phyloP scores from a whole-genome alignment of 768 basidiomycete species.

The Leucosporidium creatinivorum region DNA sequence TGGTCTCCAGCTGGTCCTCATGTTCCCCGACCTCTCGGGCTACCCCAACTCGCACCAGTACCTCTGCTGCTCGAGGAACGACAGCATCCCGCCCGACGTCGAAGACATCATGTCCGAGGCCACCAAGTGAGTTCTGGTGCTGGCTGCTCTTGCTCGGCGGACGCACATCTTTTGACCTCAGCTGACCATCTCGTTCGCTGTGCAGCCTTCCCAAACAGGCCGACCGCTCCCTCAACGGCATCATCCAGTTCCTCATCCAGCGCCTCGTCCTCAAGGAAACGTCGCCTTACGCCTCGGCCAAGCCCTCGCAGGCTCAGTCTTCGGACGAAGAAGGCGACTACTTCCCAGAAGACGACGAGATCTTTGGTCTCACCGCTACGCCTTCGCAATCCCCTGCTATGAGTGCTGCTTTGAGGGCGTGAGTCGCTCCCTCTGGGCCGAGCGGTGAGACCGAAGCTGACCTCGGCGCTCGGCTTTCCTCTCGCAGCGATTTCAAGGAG shows the following conservation, averaged over 20 bases:
- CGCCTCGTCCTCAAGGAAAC: slow-evolving; percentile 45
- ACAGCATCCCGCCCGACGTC: slow-evolving; percentile 43
- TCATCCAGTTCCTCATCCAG: slow-evolving; percentile 41
- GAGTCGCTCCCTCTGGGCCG: neutral
- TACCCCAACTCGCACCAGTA: slow-evolving; percentile 58
- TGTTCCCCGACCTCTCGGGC: slow-evolving; percentile 28
- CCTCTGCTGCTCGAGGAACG: slow-evolving; percentile 53
- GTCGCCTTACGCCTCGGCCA: slow-evolving; percentile 35
- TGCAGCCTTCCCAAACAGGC: slow-evolving; percentile 11
- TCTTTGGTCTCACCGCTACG: slow-evolving; percentile 36
- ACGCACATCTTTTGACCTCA: neutral
- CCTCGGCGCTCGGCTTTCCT: neutral
- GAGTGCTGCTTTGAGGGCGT: slow-evolving; percentile 33
- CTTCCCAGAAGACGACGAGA: slow-evolving; percentile 42
- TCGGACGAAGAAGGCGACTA: slow-evolving; percentile 43
- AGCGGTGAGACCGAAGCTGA: neutral
- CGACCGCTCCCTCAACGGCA: slow-evolving; percentile 26
- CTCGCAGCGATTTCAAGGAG: slow-evolving; percentile 54
- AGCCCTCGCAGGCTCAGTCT: slow-evolving; percentile 44
- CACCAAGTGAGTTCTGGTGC: slow-evolving; percentile 40
- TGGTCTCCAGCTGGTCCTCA: slow-evolving; percentile 19
- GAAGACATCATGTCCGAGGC: slow-evolving; percentile 48
- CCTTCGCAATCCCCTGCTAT: neutral
- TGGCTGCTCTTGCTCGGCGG: neutral
- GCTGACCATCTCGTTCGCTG: slow-evolving; percentile 43